Evolutionary conservation across 352 stramenopile species (phyloP), one percentile per base, ranked within the genome.

Genomic region (Phytophthora sp.): DNA sequence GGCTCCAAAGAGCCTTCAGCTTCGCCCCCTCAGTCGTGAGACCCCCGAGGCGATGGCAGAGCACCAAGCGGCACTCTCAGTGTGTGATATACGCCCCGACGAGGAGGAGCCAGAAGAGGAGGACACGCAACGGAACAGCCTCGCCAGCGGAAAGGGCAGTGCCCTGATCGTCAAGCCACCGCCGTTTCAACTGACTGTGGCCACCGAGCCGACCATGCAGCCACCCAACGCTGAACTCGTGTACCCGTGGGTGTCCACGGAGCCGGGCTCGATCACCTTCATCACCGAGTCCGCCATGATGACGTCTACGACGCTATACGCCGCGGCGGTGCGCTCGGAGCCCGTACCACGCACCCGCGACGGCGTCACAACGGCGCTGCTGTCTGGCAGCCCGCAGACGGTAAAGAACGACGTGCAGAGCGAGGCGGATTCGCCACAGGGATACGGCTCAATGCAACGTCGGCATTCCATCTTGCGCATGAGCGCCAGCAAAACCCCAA

Each of bases 381-480:
- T 79, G 27, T 30, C 38, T 9, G 35, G 49, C 16, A 65, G 29
- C n/a, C 27, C 41, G 24, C 42, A 63, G 18, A 52, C 30, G 18
- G 9, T 29, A 18, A 62, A 56, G 51, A 65, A 50, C 9, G 15
- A 60, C 30, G 39, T 47, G 15, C 50, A 41, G 38, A 30, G 26
- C 54, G 24, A 29, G 55, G 21, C 35, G 18, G 57, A 80, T 7
- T 21, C 50, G 27, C 57, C 62, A 29, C 53, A 72, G 5, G 47
- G 41, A 11, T 79, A 82, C 45, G 73, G 74, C 3, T 69, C 60
- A 20, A 77, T 76, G 57, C 58, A 68, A 51, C 63, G 60, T 6
- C 56, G 74, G 13, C 72, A 88, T 42, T 92, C 84, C 2, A 92
- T 94, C 46, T 64, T 94, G 47, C 76, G 86, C 12, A 77, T 91